Evolutionary conservation across 2,329 filamentous ascomycete genomes (phyloP).

Genomic region (Alternaria sp.): DNA sequence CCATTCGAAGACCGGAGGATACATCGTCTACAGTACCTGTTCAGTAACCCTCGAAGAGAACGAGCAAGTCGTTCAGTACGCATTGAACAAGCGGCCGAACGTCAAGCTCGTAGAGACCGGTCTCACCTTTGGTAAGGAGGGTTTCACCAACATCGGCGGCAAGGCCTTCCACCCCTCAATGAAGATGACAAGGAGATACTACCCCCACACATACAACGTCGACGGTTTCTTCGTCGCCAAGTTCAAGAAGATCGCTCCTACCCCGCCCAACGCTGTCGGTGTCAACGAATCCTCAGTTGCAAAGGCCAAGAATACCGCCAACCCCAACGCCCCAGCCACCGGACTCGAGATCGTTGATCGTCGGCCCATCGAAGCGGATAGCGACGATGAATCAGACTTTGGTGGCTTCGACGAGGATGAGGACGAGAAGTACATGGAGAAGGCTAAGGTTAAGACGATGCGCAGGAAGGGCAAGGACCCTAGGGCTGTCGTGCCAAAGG

Average conservation of each 20-base stretch:
- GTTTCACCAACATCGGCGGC: conserved; percentile 88
- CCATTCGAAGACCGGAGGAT: conserved; percentile 88
- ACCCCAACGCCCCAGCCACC: conserved; percentile 50
- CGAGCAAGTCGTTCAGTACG: conserved; percentile 92
- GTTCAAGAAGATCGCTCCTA: conserved; percentile 88
- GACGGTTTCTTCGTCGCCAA: conserved; percentile 99
- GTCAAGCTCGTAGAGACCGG: conserved; percentile 92
- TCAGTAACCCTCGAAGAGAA: conserved; percentile 94
- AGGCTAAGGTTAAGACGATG: conserved; percentile 51
- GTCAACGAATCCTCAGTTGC: conserved; percentile 32
- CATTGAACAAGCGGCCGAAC: conserved; percentile 87
- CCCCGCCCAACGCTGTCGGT: conserved; percentile 64
- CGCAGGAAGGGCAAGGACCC: conserved; percentile 58
- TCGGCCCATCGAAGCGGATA: conserved; percentile 65
- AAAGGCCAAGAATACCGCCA: conserved; percentile 41
- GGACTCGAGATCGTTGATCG: conserved; percentile 65
- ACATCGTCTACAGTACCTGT: conserved; percentile 96
- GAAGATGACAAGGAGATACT: conserved; percentile 56
- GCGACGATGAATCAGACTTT: conserved; percentile 51
- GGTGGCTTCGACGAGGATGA: conserved; percentile 60
- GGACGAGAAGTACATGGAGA: conserved; percentile 56
- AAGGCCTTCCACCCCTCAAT: conserved; percentile 90
- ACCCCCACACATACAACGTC: conserved; percentile 59
- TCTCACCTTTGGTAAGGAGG: conserved; percentile 87
- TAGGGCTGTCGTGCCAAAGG: conserved; percentile 42